A percentile compares a stretch with the other conserved stretches of the same genome.
phyloP scores from a whole-genome alignment of 78 protist genomes.

The Parvularia atlantis region DNA sequence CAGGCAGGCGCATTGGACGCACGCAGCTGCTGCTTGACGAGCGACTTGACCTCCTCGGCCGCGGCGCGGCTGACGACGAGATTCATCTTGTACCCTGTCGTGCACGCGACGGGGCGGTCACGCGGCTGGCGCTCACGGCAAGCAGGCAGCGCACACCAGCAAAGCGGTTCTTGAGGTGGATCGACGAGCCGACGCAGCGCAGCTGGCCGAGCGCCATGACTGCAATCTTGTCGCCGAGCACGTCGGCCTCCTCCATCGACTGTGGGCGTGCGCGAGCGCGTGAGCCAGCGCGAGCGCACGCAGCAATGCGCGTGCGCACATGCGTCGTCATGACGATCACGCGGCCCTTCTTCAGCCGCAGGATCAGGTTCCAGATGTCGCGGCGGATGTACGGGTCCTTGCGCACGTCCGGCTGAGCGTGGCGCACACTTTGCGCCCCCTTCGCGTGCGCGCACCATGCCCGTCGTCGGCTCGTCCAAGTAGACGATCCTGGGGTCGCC shows the following conservation, averaged over 20 bases:
- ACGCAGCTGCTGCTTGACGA: too few species aligned
- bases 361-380: constrained; percentile 56
- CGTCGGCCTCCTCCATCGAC: constrained; percentile 92
- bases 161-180: constrained; percentile 16
- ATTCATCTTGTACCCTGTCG: too few species aligned
- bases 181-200: constrained; percentile 46
- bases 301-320: too few species aligned
- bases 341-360: constrained; percentile 21
- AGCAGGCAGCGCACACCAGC: too few species aligned
- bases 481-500: constrained; percentile 36
- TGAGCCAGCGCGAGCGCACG: too few species aligned
- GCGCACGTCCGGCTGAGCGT: too few species aligned
- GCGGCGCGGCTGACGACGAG: too few species aligned
- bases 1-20: too few species aligned
- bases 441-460: constrained; percentile 20
- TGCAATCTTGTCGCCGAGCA: constrained; percentile 76
- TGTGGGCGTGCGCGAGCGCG: too few species aligned
- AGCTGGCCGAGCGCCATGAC: constrained; percentile 73
- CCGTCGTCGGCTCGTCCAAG: constrained; percentile 51
- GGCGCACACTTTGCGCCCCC: neutral
- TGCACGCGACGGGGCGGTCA: too few species aligned
- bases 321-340: constrained; percentile 72
- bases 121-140: too few species aligned
- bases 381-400: constrained; percentile 53
- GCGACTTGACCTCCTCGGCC: too few species aligned